A percentile compares a stretch with the other conserved stretches of the same genome.
phyloP scores from a whole-genome alignment of 2,329 filamentous ascomycete species.

The Emericellopsis atlantica region DNA sequence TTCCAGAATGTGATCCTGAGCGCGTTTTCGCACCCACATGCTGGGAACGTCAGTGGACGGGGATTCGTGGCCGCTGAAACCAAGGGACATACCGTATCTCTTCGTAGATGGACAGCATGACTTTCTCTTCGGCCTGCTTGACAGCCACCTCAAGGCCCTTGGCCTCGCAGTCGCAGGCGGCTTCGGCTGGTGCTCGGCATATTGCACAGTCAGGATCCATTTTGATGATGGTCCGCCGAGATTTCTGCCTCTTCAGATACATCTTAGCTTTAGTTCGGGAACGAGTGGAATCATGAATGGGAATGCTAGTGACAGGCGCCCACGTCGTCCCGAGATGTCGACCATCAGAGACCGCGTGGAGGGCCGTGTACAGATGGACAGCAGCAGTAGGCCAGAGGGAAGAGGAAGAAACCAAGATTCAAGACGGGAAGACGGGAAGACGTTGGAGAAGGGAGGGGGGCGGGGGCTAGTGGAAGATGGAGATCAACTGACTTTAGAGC shows the following conservation, averaged over 20 bases:
- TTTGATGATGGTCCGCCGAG: slow-evolving; percentile 30
- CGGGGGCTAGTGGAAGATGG: no score
- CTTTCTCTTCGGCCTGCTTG: slow-evolving; percentile 47
- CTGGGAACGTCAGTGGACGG: slow-evolving; percentile 18
- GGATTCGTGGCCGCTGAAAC: not conserved
- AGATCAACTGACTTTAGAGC: no score
- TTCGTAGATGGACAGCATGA: slow-evolving; percentile 50
- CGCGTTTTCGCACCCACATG: slow-evolving; percentile 50
- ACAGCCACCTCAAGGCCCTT: slow-evolving; percentile 51
- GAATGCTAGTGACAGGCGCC: not conserved
- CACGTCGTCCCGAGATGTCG: no score
- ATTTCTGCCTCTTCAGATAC: slow-evolving; percentile 30
- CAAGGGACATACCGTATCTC: slow-evolving; percentile 44
- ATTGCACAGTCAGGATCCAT: slow-evolving; percentile 62
- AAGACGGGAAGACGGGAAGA: no score
- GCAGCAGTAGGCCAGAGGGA: not conserved
- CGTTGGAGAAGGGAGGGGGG: no score
- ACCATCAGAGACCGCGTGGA: no score
- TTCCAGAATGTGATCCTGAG: slow-evolving; percentile 55
- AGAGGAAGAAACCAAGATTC: no score
- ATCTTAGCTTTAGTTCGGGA: slow-evolving; percentile 28
- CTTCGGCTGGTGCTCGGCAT: slow-evolving; percentile 44
- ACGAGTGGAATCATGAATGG: not conserved
- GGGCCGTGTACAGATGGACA: not conserved
- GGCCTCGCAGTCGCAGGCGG: slow-evolving; percentile 53